Evolutionary conservation across 768 basidiomycete species (phyloP).

Genomic region (Mrakia frigida): DNA sequence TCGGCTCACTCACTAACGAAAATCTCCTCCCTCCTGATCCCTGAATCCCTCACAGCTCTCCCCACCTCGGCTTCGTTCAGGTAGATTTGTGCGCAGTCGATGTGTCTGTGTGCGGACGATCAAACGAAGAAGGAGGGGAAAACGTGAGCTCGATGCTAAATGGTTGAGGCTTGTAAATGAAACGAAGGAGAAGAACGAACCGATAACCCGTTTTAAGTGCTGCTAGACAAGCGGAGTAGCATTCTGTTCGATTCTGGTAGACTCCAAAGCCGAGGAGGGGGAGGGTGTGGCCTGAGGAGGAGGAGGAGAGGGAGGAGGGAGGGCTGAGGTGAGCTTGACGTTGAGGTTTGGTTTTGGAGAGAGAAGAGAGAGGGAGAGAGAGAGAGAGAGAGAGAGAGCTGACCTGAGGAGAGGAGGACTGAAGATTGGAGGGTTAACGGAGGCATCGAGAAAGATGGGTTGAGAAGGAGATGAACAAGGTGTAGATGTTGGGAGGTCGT

Average conservation of each 20-base stretch:
- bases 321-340: not conserved
- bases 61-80: constrained; percentile 25
- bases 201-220: constrained; percentile 22
- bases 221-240: constrained; percentile 13
- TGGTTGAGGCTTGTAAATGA: not conserved
- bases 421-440: constrained; percentile 9
- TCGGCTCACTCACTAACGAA: constrained; percentile 23
- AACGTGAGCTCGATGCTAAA: not conserved
- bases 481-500: too few relatives aligned
- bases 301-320: not conserved
- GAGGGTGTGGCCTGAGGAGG: constrained; percentile 23
- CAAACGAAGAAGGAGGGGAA: not conserved
- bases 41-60: not conserved
- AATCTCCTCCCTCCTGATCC: constrained; percentile 25
- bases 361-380: not conserved
- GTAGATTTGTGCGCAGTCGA: constrained; percentile 27
- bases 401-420: constrained; percentile 18
- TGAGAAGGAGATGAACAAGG: too few relatives aligned
- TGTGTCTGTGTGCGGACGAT: not conserved
- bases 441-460: not conserved
- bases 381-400: not conserved
- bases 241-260: constrained; percentile 24
- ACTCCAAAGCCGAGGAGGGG: constrained; percentile 30
- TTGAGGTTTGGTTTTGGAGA: too few relatives aligned
- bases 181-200: not conserved